Evolutionary conservation across 371 early-diverging fungal species (phyloP), one percentile per base, ranked within the genome.

Genomic region (Chytridium lagenaria): DNA sequence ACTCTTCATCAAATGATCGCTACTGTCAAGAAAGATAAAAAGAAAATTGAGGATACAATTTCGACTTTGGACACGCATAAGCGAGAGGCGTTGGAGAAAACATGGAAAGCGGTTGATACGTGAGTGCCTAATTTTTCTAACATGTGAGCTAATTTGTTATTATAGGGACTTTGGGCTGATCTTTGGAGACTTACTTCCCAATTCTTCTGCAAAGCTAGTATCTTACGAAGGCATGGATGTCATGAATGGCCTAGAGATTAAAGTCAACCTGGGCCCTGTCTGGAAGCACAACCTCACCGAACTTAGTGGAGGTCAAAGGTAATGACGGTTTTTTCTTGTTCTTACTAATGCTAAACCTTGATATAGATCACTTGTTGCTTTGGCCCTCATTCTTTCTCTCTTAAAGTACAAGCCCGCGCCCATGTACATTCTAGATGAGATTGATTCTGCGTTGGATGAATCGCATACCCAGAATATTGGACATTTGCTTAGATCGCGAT

Each of bases 341-440:
- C n/a, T n/a, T n/a, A 63, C 10, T 26, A 28, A 1, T 22, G 1
- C 40, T 22, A 69, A 34, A 65, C 49, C 50, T 26, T 64, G 19
- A 33, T 69, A 23, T 31, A 92, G 92, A 64, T 97, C 97, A 0
- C 78, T 99, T 68, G 92, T 98, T 65, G 99, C 99, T 0, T 87
- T 99, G 26, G 95, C 99, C 1, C 81, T 99, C 64, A 99, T 99
- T 70, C 88, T 99, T 63, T 91, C 99, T 19, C 87, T 99, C 51
- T 88, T 99, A 19, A 98, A 98, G 83, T 99, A 96, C 83, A 99
- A 97, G 80, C 99, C 99, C 2, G 99, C 99, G 0, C 99, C 99
- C 1, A 98, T 99, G 96, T 99, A 99, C 83, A 97, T 99, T 82
- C 87, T 99, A 59, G 99, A 99, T 85, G 99, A 99, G 83, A 95